A percentile compares a stretch with the other conserved stretches of the same genome.
These are phyloP conservation scores for Ampelomyces quisqualis DNA, from an alignment of 2,329 filamentous ascomycete genomes.

Conservation along the genomic window DNA sequence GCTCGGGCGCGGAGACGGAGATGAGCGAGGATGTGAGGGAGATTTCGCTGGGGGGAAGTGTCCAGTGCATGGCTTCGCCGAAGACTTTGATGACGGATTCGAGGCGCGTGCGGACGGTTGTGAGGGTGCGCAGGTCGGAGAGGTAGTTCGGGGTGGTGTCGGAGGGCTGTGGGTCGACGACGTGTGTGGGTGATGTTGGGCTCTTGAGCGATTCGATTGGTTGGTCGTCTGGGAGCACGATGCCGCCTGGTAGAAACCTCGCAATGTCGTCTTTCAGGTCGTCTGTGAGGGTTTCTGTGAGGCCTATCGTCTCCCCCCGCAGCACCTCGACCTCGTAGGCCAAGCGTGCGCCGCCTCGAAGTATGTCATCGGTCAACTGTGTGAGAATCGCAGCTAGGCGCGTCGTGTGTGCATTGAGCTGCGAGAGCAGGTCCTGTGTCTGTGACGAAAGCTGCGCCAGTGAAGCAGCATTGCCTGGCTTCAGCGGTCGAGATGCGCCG, in stretches of 20 bases:
- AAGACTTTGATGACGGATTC: constrained; percentile 90
- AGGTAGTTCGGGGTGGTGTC: constrained; percentile 57
- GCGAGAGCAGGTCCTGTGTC: constrained; percentile 80
- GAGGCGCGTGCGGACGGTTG: constrained; percentile 77
- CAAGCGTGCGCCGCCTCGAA: constrained; percentile 81
- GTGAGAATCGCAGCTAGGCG: constrained; percentile 79
- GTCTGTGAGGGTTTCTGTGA: constrained; percentile 76
- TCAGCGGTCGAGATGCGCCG: constrained; percentile 42
- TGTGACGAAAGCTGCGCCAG: constrained; percentile 77
- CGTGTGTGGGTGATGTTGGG: constrained; percentile 1
- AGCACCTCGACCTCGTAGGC: constrained; percentile 94
- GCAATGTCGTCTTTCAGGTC: constrained; percentile 69
- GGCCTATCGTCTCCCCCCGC: constrained; percentile 79
- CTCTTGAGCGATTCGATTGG: constrained; percentile 5
- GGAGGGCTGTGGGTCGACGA: not conserved
- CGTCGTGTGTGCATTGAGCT: constrained; percentile 84
- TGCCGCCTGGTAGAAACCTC: constrained; percentile 64
- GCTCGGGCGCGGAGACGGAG: constrained; percentile 83
- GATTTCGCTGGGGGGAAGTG: constrained; percentile 82
- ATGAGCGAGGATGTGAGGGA: constrained; percentile 83
- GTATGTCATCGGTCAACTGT: constrained; percentile 89
- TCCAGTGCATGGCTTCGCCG: constrained; percentile 93
- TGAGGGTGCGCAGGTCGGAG: constrained; percentile 76
- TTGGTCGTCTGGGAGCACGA: constrained; percentile 15
- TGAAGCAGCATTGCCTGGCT: constrained; percentile 53